phyloP scores from a whole-genome alignment of 148 eudicot genomes.

The Agrostemma githago region DNA sequence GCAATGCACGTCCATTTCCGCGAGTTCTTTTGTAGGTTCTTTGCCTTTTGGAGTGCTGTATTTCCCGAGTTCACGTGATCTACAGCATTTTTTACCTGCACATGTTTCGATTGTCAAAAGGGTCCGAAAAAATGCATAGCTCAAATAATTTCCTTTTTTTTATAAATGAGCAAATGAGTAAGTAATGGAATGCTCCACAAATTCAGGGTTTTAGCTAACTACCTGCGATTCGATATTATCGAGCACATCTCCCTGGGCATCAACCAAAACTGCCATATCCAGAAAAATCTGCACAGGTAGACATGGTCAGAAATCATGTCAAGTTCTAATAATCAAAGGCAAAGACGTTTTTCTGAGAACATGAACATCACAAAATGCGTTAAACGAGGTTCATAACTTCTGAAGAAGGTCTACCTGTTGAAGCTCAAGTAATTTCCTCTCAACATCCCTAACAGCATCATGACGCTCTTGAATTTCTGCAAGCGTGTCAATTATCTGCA shows the following conservation, averaged over 20 bases:
- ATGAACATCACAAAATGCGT: not conserved
- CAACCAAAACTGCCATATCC: conserved; percentile 93
- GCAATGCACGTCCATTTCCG: conserved; percentile 94
- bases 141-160: not conserved
- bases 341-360: not conserved
- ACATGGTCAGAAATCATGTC: not conserved
- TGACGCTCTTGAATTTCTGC: conserved; percentile 99
- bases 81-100: conserved; percentile 76
- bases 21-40: conserved; percentile 64
- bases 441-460: conserved; percentile 88
- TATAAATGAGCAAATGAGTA: too few relatives aligned
- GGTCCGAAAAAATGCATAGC: not conserved
- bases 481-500: conserved; percentile 65
- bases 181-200: too few relatives aligned
- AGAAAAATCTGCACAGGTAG: conserved; percentile 63
- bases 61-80: conserved; percentile 87
- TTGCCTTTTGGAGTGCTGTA: conserved; percentile 64
- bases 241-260: conserved; percentile 93
- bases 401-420: conserved; percentile 61
- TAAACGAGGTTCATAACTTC: not conserved
- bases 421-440: conserved; percentile 89
- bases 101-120: not conserved
- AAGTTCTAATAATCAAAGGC: not conserved
- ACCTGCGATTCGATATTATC: conserved; percentile 96
- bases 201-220: not conserved